These are phyloP conservation scores for Diaporthe aspalathi DNA, from an alignment of 2,329 filamentous ascomycete genomes.

Conservation along the genomic window DNA sequence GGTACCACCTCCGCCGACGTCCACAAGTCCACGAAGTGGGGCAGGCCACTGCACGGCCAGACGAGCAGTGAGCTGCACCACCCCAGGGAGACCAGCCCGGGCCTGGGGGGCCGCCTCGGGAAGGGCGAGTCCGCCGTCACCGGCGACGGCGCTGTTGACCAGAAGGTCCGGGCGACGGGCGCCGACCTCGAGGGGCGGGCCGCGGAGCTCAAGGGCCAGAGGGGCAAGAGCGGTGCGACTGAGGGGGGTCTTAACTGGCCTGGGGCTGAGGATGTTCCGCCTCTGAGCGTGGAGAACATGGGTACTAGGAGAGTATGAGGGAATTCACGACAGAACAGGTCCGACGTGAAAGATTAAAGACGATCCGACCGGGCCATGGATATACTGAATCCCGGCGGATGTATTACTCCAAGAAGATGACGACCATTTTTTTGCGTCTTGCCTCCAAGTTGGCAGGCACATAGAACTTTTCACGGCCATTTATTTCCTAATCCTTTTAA, in stretches of 20 bases:
- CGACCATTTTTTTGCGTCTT: too few species aligned
- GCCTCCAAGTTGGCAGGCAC: too few species aligned
- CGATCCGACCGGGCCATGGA: too few species aligned
- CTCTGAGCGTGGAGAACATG: conserved; percentile 39
- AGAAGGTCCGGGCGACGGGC: conserved; percentile 44
- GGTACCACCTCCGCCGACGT: conserved; percentile 60
- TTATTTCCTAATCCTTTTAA: too few species aligned
- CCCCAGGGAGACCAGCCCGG: conserved; percentile 50
- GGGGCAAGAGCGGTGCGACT: conserved; percentile 26
- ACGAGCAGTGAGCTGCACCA: conserved; percentile 55
- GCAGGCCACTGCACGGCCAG: conserved; percentile 57
- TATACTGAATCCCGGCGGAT: too few species aligned
- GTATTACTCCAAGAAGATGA: too few species aligned
- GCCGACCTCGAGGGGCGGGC: conserved; percentile 44
- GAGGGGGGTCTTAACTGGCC: conserved; percentile 39
- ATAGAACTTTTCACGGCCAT: too few species aligned
- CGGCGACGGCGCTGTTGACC: conserved; percentile 45
- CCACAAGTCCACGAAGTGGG: conserved; percentile 55
- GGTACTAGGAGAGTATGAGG: conserved; percentile 39
- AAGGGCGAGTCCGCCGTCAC: conserved; percentile 43
- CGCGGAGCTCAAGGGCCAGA: conserved; percentile 38
- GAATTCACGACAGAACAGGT: too few species aligned
- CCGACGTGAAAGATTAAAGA: too few species aligned
- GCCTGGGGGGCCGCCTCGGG: conserved; percentile 53
- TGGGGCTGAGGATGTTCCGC: conserved; percentile 38